These are phyloP conservation scores for Mimosa bimucronata DNA, from an alignment of 306 rosid genomes.

Conservation along the genomic window DNA sequence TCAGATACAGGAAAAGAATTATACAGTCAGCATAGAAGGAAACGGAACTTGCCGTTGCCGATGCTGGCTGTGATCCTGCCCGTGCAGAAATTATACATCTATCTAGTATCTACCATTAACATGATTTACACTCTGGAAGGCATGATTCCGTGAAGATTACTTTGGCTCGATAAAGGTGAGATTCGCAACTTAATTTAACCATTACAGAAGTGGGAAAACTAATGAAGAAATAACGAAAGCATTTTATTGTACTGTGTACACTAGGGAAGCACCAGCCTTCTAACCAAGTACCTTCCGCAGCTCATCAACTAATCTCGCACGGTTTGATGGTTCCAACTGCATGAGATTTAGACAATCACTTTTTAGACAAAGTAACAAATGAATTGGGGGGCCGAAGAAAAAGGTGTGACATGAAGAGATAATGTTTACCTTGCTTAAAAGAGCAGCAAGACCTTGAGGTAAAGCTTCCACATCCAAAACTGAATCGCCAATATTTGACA, in stretches of 20 bases:
- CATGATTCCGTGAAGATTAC: not conserved
- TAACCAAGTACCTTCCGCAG: constrained; percentile 78
- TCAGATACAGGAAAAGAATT: constrained; percentile 36
- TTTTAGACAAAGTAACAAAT: constrained; percentile 31
- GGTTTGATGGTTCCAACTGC: constrained; percentile 84
- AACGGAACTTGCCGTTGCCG: constrained; percentile 26
- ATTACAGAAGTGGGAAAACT: constrained; percentile 10
- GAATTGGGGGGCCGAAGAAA: not conserved
- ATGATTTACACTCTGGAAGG: constrained; percentile 38
- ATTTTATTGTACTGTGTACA: not conserved
- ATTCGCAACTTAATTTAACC: constrained; percentile 28
- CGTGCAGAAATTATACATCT: constrained; percentile 38
- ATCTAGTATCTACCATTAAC: constrained; percentile 34
- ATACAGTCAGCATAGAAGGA: constrained; percentile 43
- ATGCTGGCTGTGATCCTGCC: constrained; percentile 47
- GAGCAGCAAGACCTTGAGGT: constrained; percentile 94
- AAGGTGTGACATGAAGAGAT: not conserved
- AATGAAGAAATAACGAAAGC: not conserved
- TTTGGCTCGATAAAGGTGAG: constrained; percentile 1
- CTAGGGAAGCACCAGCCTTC: constrained; percentile 1
- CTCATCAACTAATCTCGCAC: constrained; percentile 60
- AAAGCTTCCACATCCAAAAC: constrained; percentile 81
- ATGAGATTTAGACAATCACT: constrained; percentile 35
- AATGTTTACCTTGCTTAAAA: constrained; percentile 87
- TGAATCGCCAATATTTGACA: constrained; percentile 78